phyloP scores from a whole-genome alignment of 2,329 filamentous ascomycete genomes.

The Calonectria pteridis region DNA sequence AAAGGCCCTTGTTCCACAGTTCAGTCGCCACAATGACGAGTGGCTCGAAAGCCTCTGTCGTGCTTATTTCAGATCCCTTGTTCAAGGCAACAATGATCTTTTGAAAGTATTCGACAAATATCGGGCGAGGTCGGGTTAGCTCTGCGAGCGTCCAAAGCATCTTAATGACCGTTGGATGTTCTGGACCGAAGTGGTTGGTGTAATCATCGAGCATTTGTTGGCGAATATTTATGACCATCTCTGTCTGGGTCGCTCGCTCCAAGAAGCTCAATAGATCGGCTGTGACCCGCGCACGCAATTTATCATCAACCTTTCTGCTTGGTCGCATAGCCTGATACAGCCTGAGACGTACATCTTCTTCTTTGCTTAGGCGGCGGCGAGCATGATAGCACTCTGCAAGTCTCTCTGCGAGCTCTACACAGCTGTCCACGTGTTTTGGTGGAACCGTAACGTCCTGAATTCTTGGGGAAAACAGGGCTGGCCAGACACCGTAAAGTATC shows the following conservation, averaged over 20 bases:
- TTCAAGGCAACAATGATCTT: background rate
- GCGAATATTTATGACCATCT: background rate
- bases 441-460: background rate
- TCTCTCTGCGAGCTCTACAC: background rate
- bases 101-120: background rate
- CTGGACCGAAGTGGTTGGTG: background rate
- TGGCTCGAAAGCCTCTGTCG: background rate
- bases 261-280: background rate
- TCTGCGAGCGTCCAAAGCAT: background rate
- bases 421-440: background rate
- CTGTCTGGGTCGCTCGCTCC: background rate
- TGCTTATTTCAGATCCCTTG: background rate
- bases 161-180: background rate
- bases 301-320: background rate
- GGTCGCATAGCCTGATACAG: background rate
- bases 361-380: background rate
- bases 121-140: background rate
- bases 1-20: background rate
- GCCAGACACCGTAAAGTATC: background rate
- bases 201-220: constrained; percentile 1
- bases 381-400: constrained; percentile 1
- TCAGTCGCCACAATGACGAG: background rate
- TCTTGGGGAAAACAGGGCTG: background rate
- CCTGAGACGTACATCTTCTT: background rate
- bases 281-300: background rate